Conservation (phyloP, 257 asterid genomes). For the Buddleja alternifolia region DNA sequence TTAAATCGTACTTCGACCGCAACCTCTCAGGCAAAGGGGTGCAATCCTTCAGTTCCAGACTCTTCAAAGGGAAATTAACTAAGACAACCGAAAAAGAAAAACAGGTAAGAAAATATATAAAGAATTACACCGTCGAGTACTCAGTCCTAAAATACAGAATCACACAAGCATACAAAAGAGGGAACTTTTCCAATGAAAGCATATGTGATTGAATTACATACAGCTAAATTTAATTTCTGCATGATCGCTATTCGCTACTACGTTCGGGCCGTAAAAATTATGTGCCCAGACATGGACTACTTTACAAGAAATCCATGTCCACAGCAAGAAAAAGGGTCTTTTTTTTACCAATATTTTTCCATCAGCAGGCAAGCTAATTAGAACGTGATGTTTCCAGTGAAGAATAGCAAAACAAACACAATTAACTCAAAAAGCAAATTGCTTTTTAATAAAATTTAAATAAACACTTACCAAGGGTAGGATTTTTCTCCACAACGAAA, state of each 20-base stretch:
- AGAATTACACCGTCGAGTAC: not conserved
- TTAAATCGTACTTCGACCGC: too few species aligned
- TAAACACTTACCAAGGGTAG: slow-evolving; percentile 81
- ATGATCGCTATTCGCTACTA: not conserved
- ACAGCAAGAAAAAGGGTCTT: not conserved
- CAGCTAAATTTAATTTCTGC: not conserved
- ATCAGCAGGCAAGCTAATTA: not conserved
- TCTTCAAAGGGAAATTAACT: slow-evolving; percentile 98
- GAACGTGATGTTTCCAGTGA: not conserved
- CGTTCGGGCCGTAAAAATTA: not conserved
- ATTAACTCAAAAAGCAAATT: too few species aligned
- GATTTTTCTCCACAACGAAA: slow-evolving; percentile 93
- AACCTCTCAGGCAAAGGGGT: slow-evolving; percentile 75
- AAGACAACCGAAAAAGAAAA: slow-evolving; percentile 17
- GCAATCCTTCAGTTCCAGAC: slow-evolving; percentile 90
- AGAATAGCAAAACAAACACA: too few species aligned
- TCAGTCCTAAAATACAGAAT: not conserved
- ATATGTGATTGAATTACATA: not conserved
- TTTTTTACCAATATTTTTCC: not conserved
- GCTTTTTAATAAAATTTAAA: too few species aligned
- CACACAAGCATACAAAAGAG: not conserved
- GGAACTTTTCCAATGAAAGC: not conserved
- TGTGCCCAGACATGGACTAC: not conserved
- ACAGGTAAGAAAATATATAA: slow-evolving; percentile 1
- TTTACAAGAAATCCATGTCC: not conserved